Base-by-base conservation (phyloP, 2,329 filamentous ascomycete genomes). In the Orbilia blumenaviensis region DNA sequence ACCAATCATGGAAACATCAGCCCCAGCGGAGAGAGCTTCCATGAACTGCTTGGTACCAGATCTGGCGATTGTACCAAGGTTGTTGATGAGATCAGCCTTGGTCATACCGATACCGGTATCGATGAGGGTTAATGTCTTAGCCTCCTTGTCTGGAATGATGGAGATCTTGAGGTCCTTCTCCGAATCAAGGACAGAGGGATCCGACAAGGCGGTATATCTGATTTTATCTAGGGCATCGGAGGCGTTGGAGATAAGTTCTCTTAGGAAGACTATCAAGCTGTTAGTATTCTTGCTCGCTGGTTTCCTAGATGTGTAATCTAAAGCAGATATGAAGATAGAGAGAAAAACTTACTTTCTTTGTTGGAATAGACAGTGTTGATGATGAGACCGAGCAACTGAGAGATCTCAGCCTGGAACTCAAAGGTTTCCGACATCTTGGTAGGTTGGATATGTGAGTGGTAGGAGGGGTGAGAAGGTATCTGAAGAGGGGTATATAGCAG, bases 311-410 rank as follows among this genome's bases (percentile, higher is more conserved):
- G 12, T 14, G 21, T n/a, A 23, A 54, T 34, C 27, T 21, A 34
- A 14, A 1, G 18, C 21, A 46, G 6, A 5, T 10, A 34, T 10
- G 29, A 34, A 5, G 29, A 34, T 21, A 10, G 41, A 21, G 16
- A 18, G 10, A 10, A 29, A 7, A 27, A 78, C 76, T 78, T 64
- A 78, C 76, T 98, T 87, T 98, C 95, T 89, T 99, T 99, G 91
- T 99, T 99, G 82, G 94, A 97, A 89, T 98, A 99, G 88, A 99
- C 95, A 81, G 95, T 98, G 92, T 99, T 99, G 90, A 99, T 99
- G 87, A 99, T 99, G 85, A 99, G 92, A 81, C 91, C 93, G 84
- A 99, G 92, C 81, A 99, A 92, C 92, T 99, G 95, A 92, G 94
- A 98, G 85, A 99, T 99, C 92, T 99, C 95, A 91, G 95, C 95